These are phyloP conservation scores for Pichia sp. DNA, from an alignment of 1,139 yeast genomes.

Conservation along the genomic window DNA sequence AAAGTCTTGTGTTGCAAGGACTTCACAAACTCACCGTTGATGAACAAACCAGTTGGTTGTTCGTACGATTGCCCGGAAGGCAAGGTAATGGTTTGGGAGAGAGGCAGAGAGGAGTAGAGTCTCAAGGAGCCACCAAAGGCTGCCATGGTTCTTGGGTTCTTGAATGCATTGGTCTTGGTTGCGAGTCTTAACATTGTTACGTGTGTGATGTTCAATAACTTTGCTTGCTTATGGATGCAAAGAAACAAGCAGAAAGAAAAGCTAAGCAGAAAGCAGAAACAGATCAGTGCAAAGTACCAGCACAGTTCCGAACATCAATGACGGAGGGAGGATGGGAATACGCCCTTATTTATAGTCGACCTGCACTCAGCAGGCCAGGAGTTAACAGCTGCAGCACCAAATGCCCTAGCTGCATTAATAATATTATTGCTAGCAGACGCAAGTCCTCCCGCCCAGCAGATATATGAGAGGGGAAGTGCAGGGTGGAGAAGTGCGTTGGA, in stretches of 20 bases:
- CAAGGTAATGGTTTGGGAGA: slow-evolving; percentile 27
- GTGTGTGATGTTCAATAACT: not conserved
- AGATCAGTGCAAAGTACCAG: too few species aligned
- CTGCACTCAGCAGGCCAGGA: not conserved
- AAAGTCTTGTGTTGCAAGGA: slow-evolving; percentile 59
- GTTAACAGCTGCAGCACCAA: not conserved
- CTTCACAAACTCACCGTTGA: slow-evolving; percentile 71
- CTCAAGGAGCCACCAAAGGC: slow-evolving; percentile 20
- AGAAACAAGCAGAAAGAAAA: not conserved
- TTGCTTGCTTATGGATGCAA: not conserved
- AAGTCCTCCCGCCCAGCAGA: not conserved
- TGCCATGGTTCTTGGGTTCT: slow-evolving; percentile 13
- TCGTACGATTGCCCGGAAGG: slow-evolving; percentile 34
- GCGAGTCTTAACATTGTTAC: slow-evolving; percentile 19
- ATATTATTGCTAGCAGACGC: not conserved
- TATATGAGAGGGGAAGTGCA: slow-evolving; percentile 4
- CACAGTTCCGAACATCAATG: too few species aligned
- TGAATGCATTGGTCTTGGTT: slow-evolving; percentile 8
- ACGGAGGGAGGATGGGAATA: not conserved
- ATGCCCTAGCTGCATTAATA: too few species aligned
- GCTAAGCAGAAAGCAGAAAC: not conserved
- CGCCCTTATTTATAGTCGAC: slow-evolving; percentile 6
- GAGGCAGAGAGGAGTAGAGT: slow-evolving; percentile 30
- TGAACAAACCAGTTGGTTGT: slow-evolving; percentile 79
- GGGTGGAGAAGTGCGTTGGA: slow-evolving; percentile 3